A percentile compares a stretch with the other conserved stretches of the same genome.
Evolutionary conservation across 768 basidiomycete species (phyloP).

Genomic region (Podaxis rugospora): DNA sequence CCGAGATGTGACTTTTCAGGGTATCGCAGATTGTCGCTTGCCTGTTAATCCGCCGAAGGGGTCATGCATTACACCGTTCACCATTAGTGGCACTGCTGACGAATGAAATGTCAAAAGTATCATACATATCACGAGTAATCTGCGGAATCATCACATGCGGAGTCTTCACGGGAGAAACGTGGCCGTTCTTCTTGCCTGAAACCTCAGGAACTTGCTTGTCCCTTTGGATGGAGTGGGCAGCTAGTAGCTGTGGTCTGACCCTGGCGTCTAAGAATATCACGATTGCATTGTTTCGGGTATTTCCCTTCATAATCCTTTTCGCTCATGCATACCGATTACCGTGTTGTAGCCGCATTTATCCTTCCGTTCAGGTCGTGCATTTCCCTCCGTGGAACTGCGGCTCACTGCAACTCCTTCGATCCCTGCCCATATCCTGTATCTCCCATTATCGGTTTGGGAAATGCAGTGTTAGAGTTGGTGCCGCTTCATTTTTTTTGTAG

Average conservation of each 20-base stretch:
- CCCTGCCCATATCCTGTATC: not conserved
- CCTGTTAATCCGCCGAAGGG: not conserved
- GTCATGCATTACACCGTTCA: not conserved
- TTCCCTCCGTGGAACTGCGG: not conserved
- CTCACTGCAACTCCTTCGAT: not conserved
- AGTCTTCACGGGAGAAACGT: slow-evolving; percentile 10
- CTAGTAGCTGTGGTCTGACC: not conserved
- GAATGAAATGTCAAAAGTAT: slow-evolving; percentile 7
- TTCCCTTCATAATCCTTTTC: not conserved
- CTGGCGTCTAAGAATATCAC: not conserved
- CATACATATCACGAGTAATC: not conserved
- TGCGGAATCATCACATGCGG: slow-evolving; percentile 4
- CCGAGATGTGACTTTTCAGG: not conserved
- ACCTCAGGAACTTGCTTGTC: not conserved
- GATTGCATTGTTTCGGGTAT: not conserved
- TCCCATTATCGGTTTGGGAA: not conserved
- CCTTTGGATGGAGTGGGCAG: not conserved
- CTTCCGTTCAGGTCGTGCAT: not conserved
- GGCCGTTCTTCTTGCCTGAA: slow-evolving; percentile 5
- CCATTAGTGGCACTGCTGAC: not conserved
- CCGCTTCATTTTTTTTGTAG: not conserved
- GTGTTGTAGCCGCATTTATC: not conserved
- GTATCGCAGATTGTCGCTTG: not conserved
- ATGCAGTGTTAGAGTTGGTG: not conserved
- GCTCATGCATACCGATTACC: not conserved